Base-by-base conservation (phyloP, 352 stramenopile species). In the Globisporangium parvum region DNA sequence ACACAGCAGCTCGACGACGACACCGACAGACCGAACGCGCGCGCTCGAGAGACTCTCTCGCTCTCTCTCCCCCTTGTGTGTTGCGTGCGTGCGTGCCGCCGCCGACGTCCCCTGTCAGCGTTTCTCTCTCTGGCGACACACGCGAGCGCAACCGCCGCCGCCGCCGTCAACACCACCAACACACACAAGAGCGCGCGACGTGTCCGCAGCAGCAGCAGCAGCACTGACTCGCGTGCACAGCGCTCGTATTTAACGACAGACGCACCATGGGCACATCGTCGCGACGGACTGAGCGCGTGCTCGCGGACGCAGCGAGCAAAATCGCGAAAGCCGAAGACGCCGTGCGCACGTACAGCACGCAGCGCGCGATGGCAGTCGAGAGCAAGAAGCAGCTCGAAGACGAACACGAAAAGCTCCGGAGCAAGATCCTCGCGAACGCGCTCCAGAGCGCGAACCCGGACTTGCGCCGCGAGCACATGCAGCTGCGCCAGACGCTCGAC, bases 401-500 rank as follows among this genome's bases (percentile, higher is more conserved):
- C 23, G 84, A 92, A 60, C 88, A 92, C 61, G 81, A 94, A 59
- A 78, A 88, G 55, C 65, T 94, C 55, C 77, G 84, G 12, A 63
- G 72, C 26, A 85, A 76, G n/a, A 91, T 94, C 57, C 67, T 91
- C 20, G 79, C 65, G 57, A 81, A 88, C 58, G 81, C 82, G 33
- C 66, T 91, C 37, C 74, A 91, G 55, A 81, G 88, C 57, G 84
- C 84, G 23, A 91, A 74, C 65, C 71, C 81, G 15, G 84, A 94
- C 57, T 65, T 92, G 41, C 80, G 82, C 26, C 81, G 81, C 33
- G 84, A 94, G 58, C 80, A 94, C 52, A 73, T 87, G 59, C 81
- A 91, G 64, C 67, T 94, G 51, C 80, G 81, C 11, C 84, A 94
- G 70, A 91, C 82, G 44, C 70, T 93, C 17, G 80, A 92, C 58